phyloP scores from a whole-genome alignment of 2,329 filamentous ascomycete species.

The Lasiodiplodia citricola region DNA sequence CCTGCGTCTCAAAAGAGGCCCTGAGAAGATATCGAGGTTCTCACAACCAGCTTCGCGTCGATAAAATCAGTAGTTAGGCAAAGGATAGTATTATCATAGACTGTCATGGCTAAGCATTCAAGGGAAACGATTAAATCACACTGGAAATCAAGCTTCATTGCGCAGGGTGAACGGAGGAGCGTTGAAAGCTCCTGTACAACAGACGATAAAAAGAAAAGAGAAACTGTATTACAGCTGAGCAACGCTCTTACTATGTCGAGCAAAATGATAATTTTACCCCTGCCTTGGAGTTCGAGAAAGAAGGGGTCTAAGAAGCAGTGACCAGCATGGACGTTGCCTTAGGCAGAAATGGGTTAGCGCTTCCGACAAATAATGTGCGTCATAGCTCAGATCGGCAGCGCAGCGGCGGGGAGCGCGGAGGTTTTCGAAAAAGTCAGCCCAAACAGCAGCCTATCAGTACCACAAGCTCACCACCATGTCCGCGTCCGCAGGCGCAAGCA shows the following conservation, averaged over 20 bases:
- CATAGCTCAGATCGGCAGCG: slow-evolving; percentile 2
- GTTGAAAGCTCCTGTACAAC: no score
- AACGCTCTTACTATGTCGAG: no score
- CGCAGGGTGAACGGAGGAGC: no score
- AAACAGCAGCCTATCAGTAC: not conserved
- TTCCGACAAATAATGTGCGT: slow-evolving; percentile 5
- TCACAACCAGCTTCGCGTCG: no score
- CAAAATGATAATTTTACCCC: not conserved
- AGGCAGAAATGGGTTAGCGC: not conserved
- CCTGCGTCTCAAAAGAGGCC: no score
- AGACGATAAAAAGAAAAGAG: no score
- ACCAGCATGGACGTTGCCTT: not conserved
- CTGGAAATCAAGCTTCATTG: no score
- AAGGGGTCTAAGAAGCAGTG: not conserved
- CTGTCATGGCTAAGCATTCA: no score
- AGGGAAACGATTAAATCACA: no score
- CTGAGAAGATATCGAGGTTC: no score
- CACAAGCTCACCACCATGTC: slow-evolving; percentile 1
- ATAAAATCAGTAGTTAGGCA: no score
- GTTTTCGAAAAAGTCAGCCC: slow-evolving; percentile 21
- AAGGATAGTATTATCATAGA: no score
- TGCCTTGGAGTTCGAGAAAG: not conserved
- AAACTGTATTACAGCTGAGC: not conserved
- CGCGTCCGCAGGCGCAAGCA: slow-evolving; percentile 13
- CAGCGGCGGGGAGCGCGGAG: slow-evolving; percentile 1